phyloP scores from a whole-genome alignment of 768 basidiomycete species.

The Lactifluus piperatus region DNA sequence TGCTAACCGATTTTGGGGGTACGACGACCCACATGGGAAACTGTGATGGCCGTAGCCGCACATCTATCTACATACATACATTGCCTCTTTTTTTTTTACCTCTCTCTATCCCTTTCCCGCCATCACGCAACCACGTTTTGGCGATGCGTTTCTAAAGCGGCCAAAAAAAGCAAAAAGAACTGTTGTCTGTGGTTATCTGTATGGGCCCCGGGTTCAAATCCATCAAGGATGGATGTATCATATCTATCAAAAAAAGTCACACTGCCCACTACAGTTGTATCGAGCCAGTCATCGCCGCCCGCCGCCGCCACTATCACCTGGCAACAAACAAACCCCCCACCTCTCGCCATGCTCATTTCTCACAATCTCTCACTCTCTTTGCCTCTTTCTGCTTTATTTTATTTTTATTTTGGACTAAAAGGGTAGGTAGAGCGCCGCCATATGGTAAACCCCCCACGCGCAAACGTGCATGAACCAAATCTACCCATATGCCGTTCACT shows the following conservation, averaged over 20 bases:
- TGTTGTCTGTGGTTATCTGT: background rate
- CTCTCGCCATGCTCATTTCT: too few species aligned
- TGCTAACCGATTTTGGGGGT: slow-evolving; percentile 10
- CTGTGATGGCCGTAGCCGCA: background rate
- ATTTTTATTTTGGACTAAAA: background rate
- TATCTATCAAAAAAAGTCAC: too few species aligned
- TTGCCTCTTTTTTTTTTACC: background rate
- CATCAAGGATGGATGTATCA: background rate
- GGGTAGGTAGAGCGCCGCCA: slow-evolving; percentile 1
- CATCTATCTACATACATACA: background rate
- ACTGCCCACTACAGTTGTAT: too few species aligned
- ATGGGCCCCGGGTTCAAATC: background rate
- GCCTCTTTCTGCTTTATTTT: too few species aligned
- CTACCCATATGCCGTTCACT: background rate
- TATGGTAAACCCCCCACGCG: too few species aligned
- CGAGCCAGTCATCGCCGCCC: background rate
- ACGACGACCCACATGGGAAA: slow-evolving; percentile 9
- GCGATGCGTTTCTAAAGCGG: background rate
- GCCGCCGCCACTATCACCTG: background rate
- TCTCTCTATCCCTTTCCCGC: too few species aligned
- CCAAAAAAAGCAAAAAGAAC: background rate
- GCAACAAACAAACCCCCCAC: too few species aligned
- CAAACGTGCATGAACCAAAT: background rate
- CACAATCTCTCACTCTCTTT: too few species aligned
- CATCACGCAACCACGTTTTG: background rate